A percentile compares a stretch with the other conserved stretches of the same genome.
Conservation (phyloP, 805 yeast species). For the Hanseniaspora pseudoguilliermondii region DNA sequence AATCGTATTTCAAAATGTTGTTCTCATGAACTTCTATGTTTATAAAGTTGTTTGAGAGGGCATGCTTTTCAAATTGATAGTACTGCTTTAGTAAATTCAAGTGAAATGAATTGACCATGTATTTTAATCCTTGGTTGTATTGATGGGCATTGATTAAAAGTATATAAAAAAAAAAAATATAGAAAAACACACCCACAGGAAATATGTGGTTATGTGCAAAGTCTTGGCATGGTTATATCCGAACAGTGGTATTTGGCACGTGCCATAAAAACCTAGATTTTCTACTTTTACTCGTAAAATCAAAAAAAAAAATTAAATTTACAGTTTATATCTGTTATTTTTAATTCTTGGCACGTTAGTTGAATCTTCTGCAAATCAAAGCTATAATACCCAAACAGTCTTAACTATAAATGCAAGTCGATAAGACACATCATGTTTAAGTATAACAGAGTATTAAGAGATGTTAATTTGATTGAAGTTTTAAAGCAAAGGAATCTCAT, state of each 20-base stretch:
- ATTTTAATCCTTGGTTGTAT: background rate
- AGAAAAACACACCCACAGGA: background rate
- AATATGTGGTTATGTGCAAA: no score
- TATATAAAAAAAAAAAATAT: background rate
- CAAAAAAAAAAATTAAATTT: no score
- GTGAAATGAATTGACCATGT: slow-evolving; percentile 3
- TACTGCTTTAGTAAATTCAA: background rate
- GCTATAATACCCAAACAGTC: no score
- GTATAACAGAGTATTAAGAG: background rate
- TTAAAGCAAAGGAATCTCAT: slow-evolving; percentile 4
- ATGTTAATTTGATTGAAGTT: background rate
- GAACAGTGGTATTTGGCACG: background rate
- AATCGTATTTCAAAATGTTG: background rate
- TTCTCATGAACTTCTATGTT: slow-evolving; percentile 5
- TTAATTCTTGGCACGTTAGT: no score
- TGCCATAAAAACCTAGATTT: no score
- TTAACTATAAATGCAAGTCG: no score
- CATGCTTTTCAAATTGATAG: background rate
- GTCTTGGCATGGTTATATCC: background rate
- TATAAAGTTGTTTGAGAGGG: background rate
- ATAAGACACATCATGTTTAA: background rate
- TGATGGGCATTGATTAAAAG: background rate
- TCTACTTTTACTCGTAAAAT: no score
- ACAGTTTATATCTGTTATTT: no score
- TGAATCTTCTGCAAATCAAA: no score